Evolutionary conservation across 805 yeast genomes (phyloP), one percentile per base, ranked within the genome.

Genomic region (Wickerhamiella kurtzmanii): DNA sequence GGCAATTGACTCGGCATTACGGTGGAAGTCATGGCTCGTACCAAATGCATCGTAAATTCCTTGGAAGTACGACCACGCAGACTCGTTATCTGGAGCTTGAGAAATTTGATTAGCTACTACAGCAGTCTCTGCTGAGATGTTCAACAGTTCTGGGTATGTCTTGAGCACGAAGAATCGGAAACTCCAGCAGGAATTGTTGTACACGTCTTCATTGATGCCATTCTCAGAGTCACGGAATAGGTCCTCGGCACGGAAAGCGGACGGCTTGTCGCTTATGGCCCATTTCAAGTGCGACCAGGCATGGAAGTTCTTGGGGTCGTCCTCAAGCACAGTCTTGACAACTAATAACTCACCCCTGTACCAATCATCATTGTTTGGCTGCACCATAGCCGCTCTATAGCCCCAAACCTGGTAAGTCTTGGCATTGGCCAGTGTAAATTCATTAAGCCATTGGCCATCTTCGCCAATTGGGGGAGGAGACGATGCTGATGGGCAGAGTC

Each of bases 331-430:
- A 42, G 72, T 64, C 37, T 72, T 72, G 38, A 82, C 67, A 19
- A 86, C 70, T 2, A 83, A 80, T 44, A 70, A 69, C 59, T 92
- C 97, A 35, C 79, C 66, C 38, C 64, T 22, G 43, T 49, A 56
- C 49, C 53, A 62, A 40, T 67, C 47, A 35, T 45, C 41, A 44
- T 52, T 43, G 40, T 22, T 57, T 1, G 63, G 60, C 37, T 64
- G 48, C 28, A 82, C 64, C 6, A 89, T 60, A 32, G 77, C 66
- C 57, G 82, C 88, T 48, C 96, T 74, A 59, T 89, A 88, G 56
- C 88, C 84, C 96, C 97, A 92, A n/a, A 89, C 81, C 63, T 92
- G 98, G 64, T 92, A 92, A 67, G 88, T 89, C 62, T 92, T 92
- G 37, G 88, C 82, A 61, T 82, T 81, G 11, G 73, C 78, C 43